phyloP scores from a whole-genome alignment of 805 yeast species.

The Candida dajiaensis region DNA sequence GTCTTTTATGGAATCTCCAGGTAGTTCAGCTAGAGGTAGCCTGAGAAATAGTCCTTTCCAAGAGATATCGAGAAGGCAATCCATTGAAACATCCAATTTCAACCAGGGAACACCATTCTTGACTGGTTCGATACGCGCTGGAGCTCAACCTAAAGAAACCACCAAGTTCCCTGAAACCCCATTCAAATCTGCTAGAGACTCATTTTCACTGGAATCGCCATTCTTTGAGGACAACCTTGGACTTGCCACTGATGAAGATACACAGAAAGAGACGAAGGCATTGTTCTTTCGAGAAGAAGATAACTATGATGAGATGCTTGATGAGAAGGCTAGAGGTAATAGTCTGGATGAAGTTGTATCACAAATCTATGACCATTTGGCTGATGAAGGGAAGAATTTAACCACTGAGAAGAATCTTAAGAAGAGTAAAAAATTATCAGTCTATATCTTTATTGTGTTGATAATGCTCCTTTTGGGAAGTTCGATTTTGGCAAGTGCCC shows the following conservation, averaged over 20 bases:
- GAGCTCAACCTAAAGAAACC: not conserved
- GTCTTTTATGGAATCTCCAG: not conserved
- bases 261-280: not conserved
- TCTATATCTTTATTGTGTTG: not conserved
- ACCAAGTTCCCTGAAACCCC: constrained; percentile 1
- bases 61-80: not conserved
- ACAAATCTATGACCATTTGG: not conserved
- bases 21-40: not conserved
- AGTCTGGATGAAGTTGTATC: constrained; percentile 4
- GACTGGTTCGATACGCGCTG: not conserved
- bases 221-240: not conserved
- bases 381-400: not conserved
- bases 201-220: not conserved
- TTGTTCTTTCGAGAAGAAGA: not conserved
- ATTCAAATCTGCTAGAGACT: constrained; percentile 7
- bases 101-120: not conserved
- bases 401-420: not conserved
- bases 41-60: not conserved
- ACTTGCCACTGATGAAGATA: not conserved
- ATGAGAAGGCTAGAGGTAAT: not conserved
- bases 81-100: not conserved
- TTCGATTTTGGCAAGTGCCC: constrained; percentile 7
- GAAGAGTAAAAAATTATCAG: not conserved
- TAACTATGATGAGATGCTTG: not conserved
- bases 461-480: not conserved